Percentiles rank a stretch among this genome's conserved stretches.
These are phyloP conservation scores for Capniomyces stellatus DNA, from an alignment of 371 early-diverging fungal genomes.

Conservation along the genomic window DNA sequence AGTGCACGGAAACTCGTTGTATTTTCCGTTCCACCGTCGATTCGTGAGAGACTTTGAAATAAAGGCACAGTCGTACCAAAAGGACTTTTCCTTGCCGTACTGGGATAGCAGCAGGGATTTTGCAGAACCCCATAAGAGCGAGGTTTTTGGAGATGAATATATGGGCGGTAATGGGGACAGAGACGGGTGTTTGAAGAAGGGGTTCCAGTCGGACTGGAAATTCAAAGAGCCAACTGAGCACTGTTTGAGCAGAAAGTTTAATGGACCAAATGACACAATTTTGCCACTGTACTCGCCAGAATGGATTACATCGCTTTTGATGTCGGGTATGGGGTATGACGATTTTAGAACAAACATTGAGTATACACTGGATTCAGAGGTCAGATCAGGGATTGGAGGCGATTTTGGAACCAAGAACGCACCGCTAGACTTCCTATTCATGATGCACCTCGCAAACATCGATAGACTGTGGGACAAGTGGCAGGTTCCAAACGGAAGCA, in stretches of 20 bases:
- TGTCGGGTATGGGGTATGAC: slow-evolving; percentile 10
- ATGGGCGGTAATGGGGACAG: not conserved
- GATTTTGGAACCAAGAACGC: slow-evolving; percentile 25
- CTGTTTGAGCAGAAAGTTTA: slow-evolving; percentile 24
- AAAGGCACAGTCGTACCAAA: slow-evolving; percentile 13
- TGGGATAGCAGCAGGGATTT: slow-evolving; percentile 5
- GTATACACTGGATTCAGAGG: slow-evolving; percentile 22
- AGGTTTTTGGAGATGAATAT: not conserved
- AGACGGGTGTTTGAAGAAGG: slow-evolving; percentile 17
- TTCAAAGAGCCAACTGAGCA: slow-evolving; percentile 16
- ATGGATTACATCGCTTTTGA: slow-evolving; percentile 14
- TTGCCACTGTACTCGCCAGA: slow-evolving; percentile 27
- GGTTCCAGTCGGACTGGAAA: slow-evolving; percentile 14
- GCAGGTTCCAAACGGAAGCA: slow-evolving; percentile 21
- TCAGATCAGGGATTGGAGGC: slow-evolving; percentile 27
- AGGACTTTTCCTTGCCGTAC: slow-evolving; percentile 18
- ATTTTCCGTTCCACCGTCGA: slow-evolving; percentile 14
- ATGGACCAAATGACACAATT: slow-evolving; percentile 16
- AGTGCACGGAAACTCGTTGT: slow-evolving; percentile 10
- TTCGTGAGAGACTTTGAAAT: slow-evolving; percentile 11
- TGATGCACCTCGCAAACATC: slow-evolving; percentile 29
- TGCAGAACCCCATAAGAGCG: not conserved
- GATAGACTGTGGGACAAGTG: slow-evolving; percentile 29
- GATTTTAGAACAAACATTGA: slow-evolving; percentile 19
- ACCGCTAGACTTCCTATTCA: slow-evolving; percentile 30